Base-by-base conservation (phyloP, 352 stramenopile species). In the Phytophthora boehmeriae region DNA sequence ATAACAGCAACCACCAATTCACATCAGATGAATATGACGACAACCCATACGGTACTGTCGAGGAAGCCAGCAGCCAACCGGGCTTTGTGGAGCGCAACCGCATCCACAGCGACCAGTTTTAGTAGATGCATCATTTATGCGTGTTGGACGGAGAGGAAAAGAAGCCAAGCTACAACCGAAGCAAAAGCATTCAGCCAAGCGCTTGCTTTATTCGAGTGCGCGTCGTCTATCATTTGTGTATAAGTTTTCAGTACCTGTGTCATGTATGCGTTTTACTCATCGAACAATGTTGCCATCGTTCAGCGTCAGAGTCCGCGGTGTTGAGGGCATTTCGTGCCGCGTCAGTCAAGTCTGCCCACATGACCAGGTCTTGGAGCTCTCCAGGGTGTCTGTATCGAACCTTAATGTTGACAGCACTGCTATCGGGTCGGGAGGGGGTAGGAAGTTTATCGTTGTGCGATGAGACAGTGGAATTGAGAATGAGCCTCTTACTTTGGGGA, bases 71-170 rank as follows among this genome's bases (percentile, higher is more conserved):
- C 28, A 87, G 75, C 51, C 69, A 78, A 20, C 75, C 73, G 35
- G 78, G 80, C 34, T 80, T 80, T 55, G 39, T 73, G 16, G 78
- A 88, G 50, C 68, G 67, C 54, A 84, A 78, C 61, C 76, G 68
- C 45, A 78, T 84, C 59, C 35, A 75, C 36, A 90, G 77, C 51
- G 65, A 87, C 43, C 74, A 83, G 55, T 87, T 88, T 45, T 88
- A 83, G 62, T 44, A 20, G 41, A 9, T 3, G 16, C 6, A 25
- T 54, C n/a, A 36, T 9, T 44, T 11, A 54, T 54, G 6, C 42
- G 47, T 43, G 30, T 54, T 30, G 35, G 23, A 49, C 30, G 43
- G 22, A 49, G 22, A 22, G 30, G 32, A 54, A 25, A 36, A 22
- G 32, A 11, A 27, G 34, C 14, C 32, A 45, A 27, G 22, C 5